Evolutionary conservation across 2,329 filamentous ascomycete species (phyloP), one percentile per base, ranked within the genome.

Genomic region (Chaetoscypha palmicola): DNA sequence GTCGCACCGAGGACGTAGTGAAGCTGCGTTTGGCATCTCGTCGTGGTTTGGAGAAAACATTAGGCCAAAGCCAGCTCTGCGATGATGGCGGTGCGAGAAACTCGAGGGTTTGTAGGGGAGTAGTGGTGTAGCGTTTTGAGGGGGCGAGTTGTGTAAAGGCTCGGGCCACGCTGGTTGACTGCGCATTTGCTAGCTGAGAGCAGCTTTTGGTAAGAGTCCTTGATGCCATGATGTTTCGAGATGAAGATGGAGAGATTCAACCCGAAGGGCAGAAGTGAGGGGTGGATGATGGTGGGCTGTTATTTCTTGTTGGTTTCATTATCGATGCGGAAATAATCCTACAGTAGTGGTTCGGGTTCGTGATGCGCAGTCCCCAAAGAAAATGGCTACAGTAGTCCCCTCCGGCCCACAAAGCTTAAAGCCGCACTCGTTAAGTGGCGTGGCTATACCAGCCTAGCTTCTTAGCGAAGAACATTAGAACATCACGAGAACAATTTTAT

Each of bases 141-240:
- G 56, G 51, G 3, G 51, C 45, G 33, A 59, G 45, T 38, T 56
- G 53, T 22, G 61, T 49, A 39, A 60, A 61, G 38, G 52, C 47
- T 54, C 54, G 50, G 10, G 53, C 54, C 17, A 52, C 47, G 16
- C 56, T 57, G 5, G 46, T 28, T 1, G 53, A 41, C n/a, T 36
- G 35, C 5, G 53, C 39, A 17, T 46, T 38, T 5, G 42, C 26
- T 11, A 57, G 36, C 35, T 51, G 51, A 3, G 51, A 38, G 26
- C 57, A 60, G 43, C 48, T 50, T 34, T 48, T 45, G 10, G 49
- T 39, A 11, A 62, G 32, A 30, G 47, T 42, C 11, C 50, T 49
- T 17, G 56, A 46, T 38, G 54, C 57, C 58, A 62, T 62, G 21
- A n/a, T n/a, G n/a, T n/a, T n/a, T n/a, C n/a, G n/a, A n/a, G n/a